Evolutionary conservation across 2,329 filamentous ascomycete genomes (phyloP).

Genomic region (Diaporthe vaccinii): DNA sequence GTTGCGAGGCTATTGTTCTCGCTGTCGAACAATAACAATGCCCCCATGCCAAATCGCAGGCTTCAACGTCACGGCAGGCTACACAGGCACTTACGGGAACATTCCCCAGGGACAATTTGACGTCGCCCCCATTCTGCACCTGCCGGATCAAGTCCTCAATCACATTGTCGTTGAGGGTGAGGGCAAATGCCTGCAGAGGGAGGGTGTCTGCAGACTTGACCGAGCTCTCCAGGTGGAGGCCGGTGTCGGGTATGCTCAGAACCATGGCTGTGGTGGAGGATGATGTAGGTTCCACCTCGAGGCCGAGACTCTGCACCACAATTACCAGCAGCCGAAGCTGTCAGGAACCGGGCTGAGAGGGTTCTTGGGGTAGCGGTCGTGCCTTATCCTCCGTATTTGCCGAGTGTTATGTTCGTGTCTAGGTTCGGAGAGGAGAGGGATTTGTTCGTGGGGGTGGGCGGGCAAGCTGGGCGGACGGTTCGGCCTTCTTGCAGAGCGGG

Average conservation of each 20-base stretch:
- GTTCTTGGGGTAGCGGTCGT: slow-evolving; percentile 3
- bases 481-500: slow-evolving; percentile 31
- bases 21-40: slow-evolving; percentile 35
- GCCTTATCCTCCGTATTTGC: slow-evolving; percentile 1
- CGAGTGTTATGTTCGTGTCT: slow-evolving; percentile 10
- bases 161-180: slow-evolving; percentile 69
- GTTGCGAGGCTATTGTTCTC: slow-evolving; percentile 40
- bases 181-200: slow-evolving; percentile 68
- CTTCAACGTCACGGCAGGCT: background rate
- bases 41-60: background rate
- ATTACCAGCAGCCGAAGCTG: slow-evolving; percentile 41
- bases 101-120: slow-evolving; percentile 70
- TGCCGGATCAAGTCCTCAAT: slow-evolving; percentile 75
- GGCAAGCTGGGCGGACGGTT: slow-evolving; percentile 16
- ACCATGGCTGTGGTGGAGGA: slow-evolving; percentile 46
- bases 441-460: slow-evolving; percentile 7
- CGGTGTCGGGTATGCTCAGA: slow-evolving; percentile 69
- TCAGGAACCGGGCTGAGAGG: slow-evolving; percentile 40
- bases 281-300: slow-evolving; percentile 38
- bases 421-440: background rate
- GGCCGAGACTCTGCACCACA: slow-evolving; percentile 40
- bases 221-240: slow-evolving; percentile 69
- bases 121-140: slow-evolving; percentile 67
- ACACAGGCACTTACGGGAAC: slow-evolving; percentile 67
- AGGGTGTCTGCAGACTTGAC: slow-evolving; percentile 59